phyloP scores from a whole-genome alignment of 768 basidiomycete genomes.

The Mycena amicta region DNA sequence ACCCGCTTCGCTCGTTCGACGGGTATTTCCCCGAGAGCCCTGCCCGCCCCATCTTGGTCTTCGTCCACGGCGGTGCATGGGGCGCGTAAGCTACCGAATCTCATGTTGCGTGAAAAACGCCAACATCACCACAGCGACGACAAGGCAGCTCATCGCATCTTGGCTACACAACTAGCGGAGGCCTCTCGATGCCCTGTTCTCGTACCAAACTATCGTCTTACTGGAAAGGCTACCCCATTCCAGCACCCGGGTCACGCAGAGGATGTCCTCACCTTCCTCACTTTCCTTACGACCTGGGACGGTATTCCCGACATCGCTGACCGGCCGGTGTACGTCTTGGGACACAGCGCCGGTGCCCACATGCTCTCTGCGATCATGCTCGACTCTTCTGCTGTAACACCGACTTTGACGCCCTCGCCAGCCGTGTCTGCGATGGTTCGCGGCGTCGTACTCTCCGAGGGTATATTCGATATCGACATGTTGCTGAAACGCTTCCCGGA shows the following conservation, averaged over 20 bases:
- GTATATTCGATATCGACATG: conserved; percentile 74
- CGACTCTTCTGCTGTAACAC: conserved; percentile 44
- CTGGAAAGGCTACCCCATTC: conserved; percentile 45
- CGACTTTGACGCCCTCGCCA: conserved; percentile 47
- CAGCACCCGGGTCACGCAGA: conserved; percentile 72
- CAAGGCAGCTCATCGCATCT: conserved; percentile 32
- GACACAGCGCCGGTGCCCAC: conserved; percentile 84
- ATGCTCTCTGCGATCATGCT: conserved; percentile 75
- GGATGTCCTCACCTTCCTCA: conserved; percentile 65
- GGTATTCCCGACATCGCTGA: conserved; percentile 32
- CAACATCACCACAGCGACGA: neutral
- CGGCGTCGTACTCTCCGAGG: conserved; percentile 69
- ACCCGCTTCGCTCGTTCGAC: conserved; percentile 55
- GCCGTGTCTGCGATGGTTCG: conserved; percentile 46
- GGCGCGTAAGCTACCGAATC: conserved; percentile 58
- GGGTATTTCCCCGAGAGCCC: conserved; percentile 41
- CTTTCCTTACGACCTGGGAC: conserved; percentile 54
- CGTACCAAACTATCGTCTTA: conserved; percentile 80
- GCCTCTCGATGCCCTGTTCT: conserved; percentile 60
- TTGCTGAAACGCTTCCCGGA: conserved; percentile 64
- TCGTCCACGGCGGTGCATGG: conserved; percentile 88
- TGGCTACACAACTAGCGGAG: conserved; percentile 51
- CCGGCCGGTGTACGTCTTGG: conserved; percentile 61
- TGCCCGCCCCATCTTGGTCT: conserved; percentile 45
- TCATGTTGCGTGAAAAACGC: neutral